phyloP scores from a whole-genome alignment of 129 eudicot species.

The sunflower (Helianthus annuus) region HanXRQr2.0-SUNRISE NC_035447.2:69031537-69032036 shows the following conservation, averaged over 20 bases:
- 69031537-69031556: background rate
- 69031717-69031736: background rate
- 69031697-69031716: background rate
- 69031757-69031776: background rate
- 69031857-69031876: too few relatives aligned
- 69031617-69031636: conserved; percentile 9
- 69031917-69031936: too few relatives aligned
- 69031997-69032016: too few relatives aligned
- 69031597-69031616: background rate
- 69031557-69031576: background rate
- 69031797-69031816: background rate
- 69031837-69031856: too few relatives aligned
- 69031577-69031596: background rate
- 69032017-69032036: too few relatives aligned
- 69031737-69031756: conserved; percentile 1
- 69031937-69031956: too few relatives aligned
- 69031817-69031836: background rate
- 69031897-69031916: too few relatives aligned
- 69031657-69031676: background rate
- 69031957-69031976: too few relatives aligned
- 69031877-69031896: too few relatives aligned
- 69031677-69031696: background rate
- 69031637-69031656: background rate
- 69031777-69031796: background rate
- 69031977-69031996: too few relatives aligned